Conservation (phyloP, 495 filamentous ascomycete species). For the Zalerion maritima region DNA sequence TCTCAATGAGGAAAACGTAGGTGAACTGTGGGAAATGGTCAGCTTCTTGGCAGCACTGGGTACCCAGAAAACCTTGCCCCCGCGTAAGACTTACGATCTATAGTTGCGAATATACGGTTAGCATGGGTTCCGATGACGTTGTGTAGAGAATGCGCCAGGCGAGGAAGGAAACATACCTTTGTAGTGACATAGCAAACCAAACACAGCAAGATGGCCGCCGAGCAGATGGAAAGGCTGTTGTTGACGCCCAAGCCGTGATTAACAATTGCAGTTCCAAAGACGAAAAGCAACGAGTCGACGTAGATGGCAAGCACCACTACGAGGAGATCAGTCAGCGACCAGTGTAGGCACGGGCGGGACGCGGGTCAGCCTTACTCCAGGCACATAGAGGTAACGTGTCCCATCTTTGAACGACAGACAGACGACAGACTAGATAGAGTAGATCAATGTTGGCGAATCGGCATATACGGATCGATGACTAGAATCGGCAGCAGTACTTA, state of each 20-base stretch:
- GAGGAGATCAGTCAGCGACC: no score
- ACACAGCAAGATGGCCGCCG: conserved; percentile 34
- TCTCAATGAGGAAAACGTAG: conserved; percentile 39
- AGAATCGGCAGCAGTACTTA: no score
- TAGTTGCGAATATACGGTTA: no score
- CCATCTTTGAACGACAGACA: no score
- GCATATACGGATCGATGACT: no score
- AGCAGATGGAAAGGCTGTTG: conserved; percentile 24
- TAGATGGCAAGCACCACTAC: conserved; percentile 38
- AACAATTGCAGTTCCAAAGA: conserved; percentile 33
- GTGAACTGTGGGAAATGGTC: conserved; percentile 22
- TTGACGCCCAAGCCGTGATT: conserved; percentile 34
- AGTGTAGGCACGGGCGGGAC: no score
- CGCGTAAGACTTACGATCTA: conserved; percentile 24
- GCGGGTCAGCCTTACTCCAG: no score
- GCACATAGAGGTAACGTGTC: no score
- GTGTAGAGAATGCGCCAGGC: not conserved
- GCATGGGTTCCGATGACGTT: not conserved
- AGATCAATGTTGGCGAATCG: no score
- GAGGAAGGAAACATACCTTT: conserved; percentile 21
- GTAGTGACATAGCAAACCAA: conserved; percentile 37
- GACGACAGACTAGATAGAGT: no score
- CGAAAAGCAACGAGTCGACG: conserved; percentile 33
- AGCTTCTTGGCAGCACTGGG: not conserved
- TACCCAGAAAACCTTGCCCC: not conserved